These are phyloP conservation scores for Chrysosporium queenslandicum DNA, from an alignment of 2,329 filamentous ascomycete species.

Conservation along the genomic window DNA sequence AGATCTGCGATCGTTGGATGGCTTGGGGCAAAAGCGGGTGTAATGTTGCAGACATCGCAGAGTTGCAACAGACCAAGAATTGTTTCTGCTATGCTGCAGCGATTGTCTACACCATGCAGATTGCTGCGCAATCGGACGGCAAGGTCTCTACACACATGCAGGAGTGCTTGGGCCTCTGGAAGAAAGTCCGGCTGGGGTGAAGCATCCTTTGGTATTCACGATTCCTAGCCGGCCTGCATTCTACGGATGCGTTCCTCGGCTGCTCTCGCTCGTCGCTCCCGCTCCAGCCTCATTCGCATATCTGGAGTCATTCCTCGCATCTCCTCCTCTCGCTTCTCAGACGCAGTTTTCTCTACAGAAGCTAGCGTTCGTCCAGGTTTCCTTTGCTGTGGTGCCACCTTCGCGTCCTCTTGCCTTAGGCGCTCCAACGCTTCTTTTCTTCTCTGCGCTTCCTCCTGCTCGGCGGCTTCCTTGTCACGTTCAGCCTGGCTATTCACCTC, in stretches of 20 bases:
- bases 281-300: slow-evolving; percentile 71
- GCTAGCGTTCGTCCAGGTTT: slow-evolving; percentile 49
- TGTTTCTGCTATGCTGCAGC: slow-evolving; percentile 23
- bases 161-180: slow-evolving; percentile 25
- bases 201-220: background rate
- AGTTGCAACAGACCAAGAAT: slow-evolving; percentile 19
- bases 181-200: slow-evolving; percentile 24
- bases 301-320: slow-evolving; percentile 75
- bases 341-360: slow-evolving; percentile 58
- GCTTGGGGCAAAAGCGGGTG: slow-evolving; percentile 23
- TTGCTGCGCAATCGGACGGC: slow-evolving; percentile 16
- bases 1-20: slow-evolving; percentile 24
- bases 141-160: slow-evolving; percentile 24
- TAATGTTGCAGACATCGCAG: slow-evolving; percentile 21
- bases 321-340: slow-evolving; percentile 76
- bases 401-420: slow-evolving; percentile 53
- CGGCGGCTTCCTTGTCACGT: slow-evolving; percentile 59
- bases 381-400: slow-evolving; percentile 37
- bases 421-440: slow-evolving; percentile 65
- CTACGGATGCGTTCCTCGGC: slow-evolving; percentile 76
- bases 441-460: slow-evolving; percentile 58
- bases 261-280: slow-evolving; percentile 80
- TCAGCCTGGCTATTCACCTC: slow-evolving; percentile 62
- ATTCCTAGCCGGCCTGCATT: slow-evolving; percentile 41
- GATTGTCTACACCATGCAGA: slow-evolving; percentile 21